A percentile compares a stretch with the other conserved stretches of the same genome.
Conservation (phyloP, 2,329 filamentous ascomycete genomes). For the Madurella mycetomatis region DNA sequence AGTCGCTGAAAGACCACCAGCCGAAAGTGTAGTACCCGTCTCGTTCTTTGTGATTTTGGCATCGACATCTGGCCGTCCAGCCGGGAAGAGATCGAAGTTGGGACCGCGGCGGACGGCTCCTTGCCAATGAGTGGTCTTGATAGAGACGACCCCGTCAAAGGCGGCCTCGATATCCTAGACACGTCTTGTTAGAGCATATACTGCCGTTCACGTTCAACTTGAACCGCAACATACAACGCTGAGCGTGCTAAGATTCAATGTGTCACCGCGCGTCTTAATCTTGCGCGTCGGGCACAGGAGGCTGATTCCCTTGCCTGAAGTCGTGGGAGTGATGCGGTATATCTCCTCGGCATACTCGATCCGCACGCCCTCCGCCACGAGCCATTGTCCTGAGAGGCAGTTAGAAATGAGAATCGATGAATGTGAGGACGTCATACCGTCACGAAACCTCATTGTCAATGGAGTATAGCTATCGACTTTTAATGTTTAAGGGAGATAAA, state of each 20-base stretch:
- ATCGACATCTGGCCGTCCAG: constrained; percentile 42
- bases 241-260: constrained; percentile 51
- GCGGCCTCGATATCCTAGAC: constrained; percentile 49
- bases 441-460: constrained; percentile 53
- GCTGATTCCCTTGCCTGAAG: constrained; percentile 43
- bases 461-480: neutral
- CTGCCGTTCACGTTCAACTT: neutral
- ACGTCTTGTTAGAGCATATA: neutral
- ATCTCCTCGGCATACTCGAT: constrained; percentile 65
- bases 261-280: constrained; percentile 51
- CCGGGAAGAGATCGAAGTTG: constrained; percentile 54
- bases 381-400: constrained; percentile 40
- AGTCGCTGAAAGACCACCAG: constrained; percentile 50
- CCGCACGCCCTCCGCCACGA: constrained; percentile 55
- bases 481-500: no score
- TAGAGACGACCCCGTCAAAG: constrained; percentile 55
- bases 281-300: constrained; percentile 56
- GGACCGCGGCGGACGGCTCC: constrained; percentile 50
- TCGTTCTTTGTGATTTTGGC: constrained; percentile 38
- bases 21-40: constrained; percentile 45
- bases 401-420: neutral
- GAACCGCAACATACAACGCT: constrained; percentile 39
- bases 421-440: constrained; percentile 47
- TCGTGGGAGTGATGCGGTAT: constrained; percentile 44
- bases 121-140: constrained; percentile 55